Percentiles rank a stretch among this genome's conserved stretches.
phyloP scores from a whole-genome alignment of 768 basidiomycete genomes.

The Calocybe cyanea region DNA sequence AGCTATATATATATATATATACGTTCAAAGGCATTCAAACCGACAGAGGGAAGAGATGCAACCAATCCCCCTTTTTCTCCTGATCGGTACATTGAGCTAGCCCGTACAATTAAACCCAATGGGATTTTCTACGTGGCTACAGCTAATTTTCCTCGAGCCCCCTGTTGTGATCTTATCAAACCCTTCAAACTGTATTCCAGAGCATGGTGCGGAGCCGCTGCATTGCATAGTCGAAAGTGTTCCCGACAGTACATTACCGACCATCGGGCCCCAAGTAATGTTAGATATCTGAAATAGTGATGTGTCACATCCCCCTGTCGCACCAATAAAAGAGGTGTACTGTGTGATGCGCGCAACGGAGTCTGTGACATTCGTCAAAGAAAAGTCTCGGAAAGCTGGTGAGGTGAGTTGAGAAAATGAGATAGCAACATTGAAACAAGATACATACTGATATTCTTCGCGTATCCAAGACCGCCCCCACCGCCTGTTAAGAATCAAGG shows the following conservation, averaged over 20 bases:
- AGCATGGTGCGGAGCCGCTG: constrained; percentile 29
- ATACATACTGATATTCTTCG: constrained; percentile 22
- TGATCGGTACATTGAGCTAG: neutral
- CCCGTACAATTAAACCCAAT: constrained; percentile 22
- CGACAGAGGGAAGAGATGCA: no score
- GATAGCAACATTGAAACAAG: no score
- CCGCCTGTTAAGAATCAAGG: constrained; percentile 16
- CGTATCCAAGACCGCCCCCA: constrained; percentile 29
- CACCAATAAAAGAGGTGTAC: constrained; percentile 29
- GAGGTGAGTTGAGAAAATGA: neutral
- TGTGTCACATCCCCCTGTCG: constrained; percentile 29
- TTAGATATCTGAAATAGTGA: constrained; percentile 30
- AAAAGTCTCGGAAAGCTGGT: constrained; percentile 24
- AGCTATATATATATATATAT: no score
- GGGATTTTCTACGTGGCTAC: constrained; percentile 20
- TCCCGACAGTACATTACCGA: constrained; percentile 19
- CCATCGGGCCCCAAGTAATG: constrained; percentile 26
- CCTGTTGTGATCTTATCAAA: constrained; percentile 17
- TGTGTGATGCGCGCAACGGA: constrained; percentile 21
- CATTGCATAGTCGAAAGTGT: constrained; percentile 26
- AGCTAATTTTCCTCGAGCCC: constrained; percentile 15
- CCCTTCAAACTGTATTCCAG: constrained; percentile 19
- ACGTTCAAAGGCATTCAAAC: no score
- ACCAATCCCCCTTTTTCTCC: no score
- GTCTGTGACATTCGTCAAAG: constrained; percentile 18